These are phyloP conservation scores for Naganishia liquefaciens DNA, from an alignment of 1,284 basidiomycete species.

Conservation along the genomic window DNA sequence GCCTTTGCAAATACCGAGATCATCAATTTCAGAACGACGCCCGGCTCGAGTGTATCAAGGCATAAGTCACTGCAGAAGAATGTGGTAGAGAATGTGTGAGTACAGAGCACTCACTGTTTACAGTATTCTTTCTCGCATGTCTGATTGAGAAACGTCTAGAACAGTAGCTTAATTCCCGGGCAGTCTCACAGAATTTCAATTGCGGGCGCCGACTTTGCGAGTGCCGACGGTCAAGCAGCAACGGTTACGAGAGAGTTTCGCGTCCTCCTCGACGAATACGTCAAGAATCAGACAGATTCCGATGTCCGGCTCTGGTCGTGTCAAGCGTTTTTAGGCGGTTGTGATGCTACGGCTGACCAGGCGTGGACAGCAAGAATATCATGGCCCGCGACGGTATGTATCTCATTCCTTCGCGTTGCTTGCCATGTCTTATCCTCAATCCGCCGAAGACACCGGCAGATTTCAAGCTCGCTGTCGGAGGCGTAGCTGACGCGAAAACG, in stretches of 20 bases:
- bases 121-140: no score
- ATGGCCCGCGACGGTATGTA: constrained; percentile 18
- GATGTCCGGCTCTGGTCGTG: constrained; percentile 1
- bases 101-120: neutral
- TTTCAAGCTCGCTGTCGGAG: neutral
- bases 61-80: no score
- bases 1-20: constrained; percentile 21
- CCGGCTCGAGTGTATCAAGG: neutral
- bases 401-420: neutral
- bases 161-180: constrained; percentile 9
- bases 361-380: constrained; percentile 27
- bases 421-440: neutral
- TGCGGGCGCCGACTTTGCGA: neutral
- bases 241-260: neutral
- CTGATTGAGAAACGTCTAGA: neutral
- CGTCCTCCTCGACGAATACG: constrained; percentile 6
- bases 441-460: constrained; percentile 2
- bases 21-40: constrained; percentile 13
- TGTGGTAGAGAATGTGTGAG: neutral
- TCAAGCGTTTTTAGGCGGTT: constrained; percentile 12
- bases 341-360: neutral
- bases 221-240: neutral
- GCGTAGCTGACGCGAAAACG: neutral
- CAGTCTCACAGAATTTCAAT: neutral
- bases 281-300: neutral